phyloP scores from a whole-genome alignment of 208 protist species.

The Leishmania aethiopica region DNA sequence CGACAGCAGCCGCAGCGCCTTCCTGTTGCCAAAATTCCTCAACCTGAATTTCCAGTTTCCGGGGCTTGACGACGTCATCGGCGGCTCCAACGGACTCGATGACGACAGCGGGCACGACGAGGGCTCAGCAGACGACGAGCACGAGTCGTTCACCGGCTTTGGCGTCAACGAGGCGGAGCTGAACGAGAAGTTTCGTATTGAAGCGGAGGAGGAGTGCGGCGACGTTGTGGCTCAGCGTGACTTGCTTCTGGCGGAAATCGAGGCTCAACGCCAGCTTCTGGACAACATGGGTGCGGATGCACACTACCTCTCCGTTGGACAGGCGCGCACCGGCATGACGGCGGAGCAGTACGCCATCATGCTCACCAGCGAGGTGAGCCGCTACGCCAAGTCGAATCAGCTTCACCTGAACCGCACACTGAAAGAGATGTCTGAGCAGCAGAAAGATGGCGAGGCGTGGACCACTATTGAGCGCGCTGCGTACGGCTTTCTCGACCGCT shows the following conservation, averaged over 20 bases:
- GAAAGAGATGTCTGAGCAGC: background rate
- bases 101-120: conserved; percentile 3
- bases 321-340: conserved; percentile 26
- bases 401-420: conserved; percentile 23
- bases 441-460: background rate
- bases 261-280: conserved; percentile 45
- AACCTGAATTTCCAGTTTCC: conserved; percentile 8
- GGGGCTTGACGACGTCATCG: conserved; percentile 8
- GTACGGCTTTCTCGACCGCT: conserved; percentile 61
- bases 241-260: conserved; percentile 47
- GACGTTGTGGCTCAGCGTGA: conserved; percentile 54
- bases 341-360: conserved; percentile 70
- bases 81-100: conserved; percentile 6
- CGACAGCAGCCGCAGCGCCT: background rate
- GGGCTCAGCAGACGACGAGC: conserved; percentile 3
- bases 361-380: conserved; percentile 73
- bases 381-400: conserved; percentile 56
- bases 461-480: conserved; percentile 23
- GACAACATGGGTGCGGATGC: conserved; percentile 52
- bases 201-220: conserved; percentile 62
- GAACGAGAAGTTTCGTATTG: conserved; percentile 49
- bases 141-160: conserved; percentile 41
- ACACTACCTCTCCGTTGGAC: conserved; percentile 52
- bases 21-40: conserved; percentile 26
- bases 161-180: conserved; percentile 46